These are phyloP conservation scores for Russula emetica DNA, from an alignment of 768 basidiomycete genomes.

Conservation along the genomic window DNA sequence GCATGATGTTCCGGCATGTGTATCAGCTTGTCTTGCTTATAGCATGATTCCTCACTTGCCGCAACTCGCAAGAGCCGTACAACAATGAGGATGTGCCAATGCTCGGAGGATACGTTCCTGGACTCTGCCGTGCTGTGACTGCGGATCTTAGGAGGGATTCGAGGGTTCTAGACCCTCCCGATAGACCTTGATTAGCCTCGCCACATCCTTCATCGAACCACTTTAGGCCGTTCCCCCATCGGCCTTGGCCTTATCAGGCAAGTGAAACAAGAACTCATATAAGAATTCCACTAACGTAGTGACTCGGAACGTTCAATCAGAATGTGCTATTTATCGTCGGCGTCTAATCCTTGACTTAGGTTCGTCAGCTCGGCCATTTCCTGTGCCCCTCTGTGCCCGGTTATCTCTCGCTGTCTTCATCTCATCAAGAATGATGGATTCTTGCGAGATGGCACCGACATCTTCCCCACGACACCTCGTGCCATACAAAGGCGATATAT, in stretches of 20 bases:
- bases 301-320: conserved; percentile 12
- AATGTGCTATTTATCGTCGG: conserved; percentile 5
- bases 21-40: not conserved
- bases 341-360: not conserved
- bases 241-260: conserved; percentile 1
- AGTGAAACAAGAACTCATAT: not conserved
- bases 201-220: not conserved
- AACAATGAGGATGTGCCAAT: not conserved
- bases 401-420: not conserved
- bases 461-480: not conserved
- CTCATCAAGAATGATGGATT: not conserved
- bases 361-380: too few species aligned
- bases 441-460: not conserved
- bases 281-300: not conserved
- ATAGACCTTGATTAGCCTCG: not conserved
- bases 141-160: not conserved
- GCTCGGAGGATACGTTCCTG: not conserved
- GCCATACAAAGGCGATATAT: too few species aligned
- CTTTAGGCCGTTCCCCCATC: not conserved
- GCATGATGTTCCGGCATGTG: not conserved
- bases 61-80: not conserved
- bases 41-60: not conserved
- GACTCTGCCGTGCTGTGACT: not conserved
- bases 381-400: not conserved
- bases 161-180: conserved; percentile 7